Evolutionary conservation across 345 rosid species (phyloP), one percentile per base, ranked within the genome.

Genomic region (Cardamine resedifolia): DNA sequence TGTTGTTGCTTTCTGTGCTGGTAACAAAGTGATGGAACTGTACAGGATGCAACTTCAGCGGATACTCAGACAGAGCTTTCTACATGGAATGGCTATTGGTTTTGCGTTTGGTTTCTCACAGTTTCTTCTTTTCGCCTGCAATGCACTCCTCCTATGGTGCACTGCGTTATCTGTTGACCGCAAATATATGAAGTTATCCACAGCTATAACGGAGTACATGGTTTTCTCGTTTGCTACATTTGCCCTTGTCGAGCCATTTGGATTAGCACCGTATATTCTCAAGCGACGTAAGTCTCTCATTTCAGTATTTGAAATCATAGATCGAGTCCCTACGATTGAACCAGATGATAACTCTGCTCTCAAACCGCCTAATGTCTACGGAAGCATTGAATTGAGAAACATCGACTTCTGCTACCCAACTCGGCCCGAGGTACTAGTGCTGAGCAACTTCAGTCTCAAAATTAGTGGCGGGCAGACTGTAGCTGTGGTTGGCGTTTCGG

Each of bases 1-100:
- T n/a, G 99, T 95, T 9, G 99, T 95, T 66, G 93, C 99, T 66
- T 95, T 91, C 80, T 95, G 98, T 83, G 96, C 98, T 68, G 99
- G 98, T 70, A 90, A 87, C 84, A 92, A 95, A 83, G 98, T 95
- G 63, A 95, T 95, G 99, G 99, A 95, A 79, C 94, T 95, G 68
- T 95, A 95, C 73, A 84, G 91, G 69, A 72, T 85, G 70, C 99
- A 95, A 62, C 85, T 95, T 70, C 81, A 84, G 80, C 84, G 83
- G 77, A 95, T 92, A 81, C 84, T 91, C 72, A 83, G 52, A 68
- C 85, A 92, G 90, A 92, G 99, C 80, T 87, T 86, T 77, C 64
- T 88, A 56, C 98, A 90, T 43, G 98, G 98, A 73, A 82, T 92
- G 93, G 95, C 86, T 47, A 88, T 88, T 62, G 99, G 99, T 64